phyloP scores from a whole-genome alignment of 768 basidiomycete species.

The Lactarius hengduanensis region DNA sequence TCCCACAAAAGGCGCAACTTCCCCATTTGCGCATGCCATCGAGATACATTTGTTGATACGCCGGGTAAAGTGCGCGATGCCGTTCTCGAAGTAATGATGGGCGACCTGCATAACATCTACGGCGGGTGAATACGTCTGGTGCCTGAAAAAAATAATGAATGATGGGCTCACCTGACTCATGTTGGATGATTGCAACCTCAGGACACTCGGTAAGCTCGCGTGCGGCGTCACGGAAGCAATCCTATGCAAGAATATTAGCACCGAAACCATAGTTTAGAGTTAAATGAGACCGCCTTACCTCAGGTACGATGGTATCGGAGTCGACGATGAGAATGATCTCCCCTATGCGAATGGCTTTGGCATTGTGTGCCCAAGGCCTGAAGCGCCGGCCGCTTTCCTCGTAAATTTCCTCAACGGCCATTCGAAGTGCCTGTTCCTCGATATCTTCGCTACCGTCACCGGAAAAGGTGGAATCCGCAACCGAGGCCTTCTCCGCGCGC shows the following conservation, averaged over 20 bases:
- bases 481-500: slow-evolving; percentile 36
- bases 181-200: slow-evolving; percentile 86
- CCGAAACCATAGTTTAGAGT: neutral
- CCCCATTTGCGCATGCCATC: slow-evolving; percentile 77
- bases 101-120: slow-evolving; percentile 88
- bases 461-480: slow-evolving; percentile 37
- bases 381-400: slow-evolving; percentile 55
- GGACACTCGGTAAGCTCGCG: slow-evolving; percentile 80
- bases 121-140: neutral
- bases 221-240: slow-evolving; percentile 88
- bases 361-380: slow-evolving; percentile 78
- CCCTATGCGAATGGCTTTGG: slow-evolving; percentile 69
- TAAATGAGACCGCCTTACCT: slow-evolving; percentile 39
- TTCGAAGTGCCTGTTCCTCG: slow-evolving; percentile 69
- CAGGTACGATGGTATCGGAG: slow-evolving; percentile 77
- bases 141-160: neutral
- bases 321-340: slow-evolving; percentile 81
- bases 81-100: slow-evolving; percentile 88
- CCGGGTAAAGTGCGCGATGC: slow-evolving; percentile 83
- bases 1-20: slow-evolving; percentile 81
- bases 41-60: slow-evolving; percentile 84
- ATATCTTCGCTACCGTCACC: slow-evolving; percentile 49
- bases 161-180: slow-evolving; percentile 61
- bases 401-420: slow-evolving; percentile 73
- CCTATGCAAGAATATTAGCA: slow-evolving; percentile 40